Evolutionary conservation across 192 early-diverging fungal genomes (phyloP).

Genomic region (Entomortierella parvispora): DNA sequence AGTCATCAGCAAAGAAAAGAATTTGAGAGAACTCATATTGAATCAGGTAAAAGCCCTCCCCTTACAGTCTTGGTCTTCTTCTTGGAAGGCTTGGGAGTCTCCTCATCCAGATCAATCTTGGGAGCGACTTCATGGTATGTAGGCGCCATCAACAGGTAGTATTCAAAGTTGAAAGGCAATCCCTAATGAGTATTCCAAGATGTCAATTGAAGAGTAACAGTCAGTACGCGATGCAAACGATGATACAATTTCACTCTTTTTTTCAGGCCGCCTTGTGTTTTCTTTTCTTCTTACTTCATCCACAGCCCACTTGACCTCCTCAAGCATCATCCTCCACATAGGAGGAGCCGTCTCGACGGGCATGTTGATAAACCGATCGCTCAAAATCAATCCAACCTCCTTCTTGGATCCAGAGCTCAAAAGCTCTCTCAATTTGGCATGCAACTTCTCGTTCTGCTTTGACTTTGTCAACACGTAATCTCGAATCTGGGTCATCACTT

Average conservation of each 20-base stretch:
- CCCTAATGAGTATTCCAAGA: constrained; percentile 55
- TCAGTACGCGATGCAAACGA: no score
- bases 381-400: constrained; percentile 76
- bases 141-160: constrained; percentile 83
- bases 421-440: constrained; percentile 45
- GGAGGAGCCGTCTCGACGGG: constrained; percentile 91
- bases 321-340: constrained; percentile 89
- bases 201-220: no score
- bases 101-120: constrained; percentile 64
- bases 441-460: constrained; percentile 46
- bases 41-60: neutral
- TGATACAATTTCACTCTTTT: neutral
- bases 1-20: neutral
- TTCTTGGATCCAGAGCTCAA: constrained; percentile 45
- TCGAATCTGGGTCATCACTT: constrained; percentile 60
- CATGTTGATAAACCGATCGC: constrained; percentile 96
- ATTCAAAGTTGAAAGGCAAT: constrained; percentile 82
- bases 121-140: constrained; percentile 84
- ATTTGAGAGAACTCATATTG: no score
- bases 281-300: constrained; percentile 66
- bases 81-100: constrained; percentile 48
- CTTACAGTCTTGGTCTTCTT: constrained; percentile 57
- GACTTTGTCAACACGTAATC: constrained; percentile 77
- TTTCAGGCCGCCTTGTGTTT: no score
- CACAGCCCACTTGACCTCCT: constrained; percentile 82